Evolutionary conservation across 2,329 filamentous ascomycete species (phyloP).

Genomic region (Colletotrichum graminicola): DNA sequence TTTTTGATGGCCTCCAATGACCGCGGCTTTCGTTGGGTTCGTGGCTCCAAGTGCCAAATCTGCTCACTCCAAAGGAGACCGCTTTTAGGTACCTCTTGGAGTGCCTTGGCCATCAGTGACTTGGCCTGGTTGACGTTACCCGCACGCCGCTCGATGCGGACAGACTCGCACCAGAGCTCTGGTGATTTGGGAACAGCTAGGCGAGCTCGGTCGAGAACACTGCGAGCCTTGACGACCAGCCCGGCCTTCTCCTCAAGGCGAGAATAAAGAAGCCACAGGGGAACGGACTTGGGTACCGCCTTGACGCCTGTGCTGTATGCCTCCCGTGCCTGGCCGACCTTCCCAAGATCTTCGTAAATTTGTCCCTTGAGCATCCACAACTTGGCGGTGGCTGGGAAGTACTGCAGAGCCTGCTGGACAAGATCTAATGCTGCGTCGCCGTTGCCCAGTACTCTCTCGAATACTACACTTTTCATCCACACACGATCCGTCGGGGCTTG

Average conservation of each 20-base stretch:
- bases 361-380: slow-evolving; percentile 99
- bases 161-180: slow-evolving; percentile 92
- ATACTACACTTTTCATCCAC: slow-evolving; percentile 96
- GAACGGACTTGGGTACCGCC: slow-evolving; percentile 84
- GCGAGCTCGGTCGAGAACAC: slow-evolving; percentile 90
- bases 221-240: slow-evolving; percentile 89
- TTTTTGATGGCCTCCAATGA: slow-evolving; percentile 96
- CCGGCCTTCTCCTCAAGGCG: slow-evolving; percentile 89
- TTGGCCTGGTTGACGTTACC: slow-evolving; percentile 88
- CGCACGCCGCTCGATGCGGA: slow-evolving; percentile 89
- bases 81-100: slow-evolving; percentile 90
- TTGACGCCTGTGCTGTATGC: slow-evolving; percentile 91
- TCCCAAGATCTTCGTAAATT: slow-evolving; percentile 88
- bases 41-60: slow-evolving; percentile 92
- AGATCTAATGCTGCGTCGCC: slow-evolving; percentile 86
- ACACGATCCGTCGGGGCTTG: slow-evolving; percentile 96
- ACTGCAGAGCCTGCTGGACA: slow-evolving; percentile 85
- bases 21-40: slow-evolving; percentile 92
- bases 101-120: slow-evolving; percentile 90
- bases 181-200: slow-evolving; percentile 88
- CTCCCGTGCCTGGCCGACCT: slow-evolving; percentile 86
- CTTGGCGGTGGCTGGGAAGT: slow-evolving; percentile 88
- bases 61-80: slow-evolving; percentile 93
- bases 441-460: slow-evolving; percentile 87
- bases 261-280: slow-evolving; percentile 90